These are phyloP conservation scores for Bathelium albidoporum DNA, from an alignment of 495 filamentous ascomycete species.

Conservation along the genomic window DNA sequence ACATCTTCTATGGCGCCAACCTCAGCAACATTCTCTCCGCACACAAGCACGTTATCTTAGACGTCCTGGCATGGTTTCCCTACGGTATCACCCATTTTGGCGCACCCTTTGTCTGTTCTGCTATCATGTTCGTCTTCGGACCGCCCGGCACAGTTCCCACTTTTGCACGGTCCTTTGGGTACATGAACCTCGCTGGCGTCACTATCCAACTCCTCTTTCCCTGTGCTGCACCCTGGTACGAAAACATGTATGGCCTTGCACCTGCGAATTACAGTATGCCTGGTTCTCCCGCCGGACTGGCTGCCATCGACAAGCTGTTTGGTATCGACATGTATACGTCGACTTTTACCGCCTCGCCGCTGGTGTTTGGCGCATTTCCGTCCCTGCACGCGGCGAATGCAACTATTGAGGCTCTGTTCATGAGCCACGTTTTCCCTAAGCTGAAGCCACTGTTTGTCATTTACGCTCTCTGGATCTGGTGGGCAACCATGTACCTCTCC, in stretches of 20 bases:
- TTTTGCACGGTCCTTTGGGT: conserved; percentile 78
- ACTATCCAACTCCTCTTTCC: conserved; percentile 79
- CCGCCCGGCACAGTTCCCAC: conserved; percentile 76
- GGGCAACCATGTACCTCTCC: conserved; percentile 96
- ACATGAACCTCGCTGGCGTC: conserved; percentile 81
- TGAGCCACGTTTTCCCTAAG: conserved; percentile 78
- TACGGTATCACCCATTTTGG: conserved; percentile 86
- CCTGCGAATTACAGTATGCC: conserved; percentile 86
- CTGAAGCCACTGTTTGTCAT: conserved; percentile 63
- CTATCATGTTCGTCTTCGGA: conserved; percentile 73
- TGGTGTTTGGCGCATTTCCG: conserved; percentile 92
- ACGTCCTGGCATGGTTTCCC: conserved; percentile 84
- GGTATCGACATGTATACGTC: conserved; percentile 89
- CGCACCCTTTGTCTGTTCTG: conserved; percentile 63
- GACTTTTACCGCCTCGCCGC: conserved; percentile 72
- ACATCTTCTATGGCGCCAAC: conserved; percentile 92
- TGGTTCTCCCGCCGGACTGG: conserved; percentile 78
- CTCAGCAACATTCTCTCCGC: conserved; percentile 90
- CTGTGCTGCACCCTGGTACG: conserved; percentile 90
- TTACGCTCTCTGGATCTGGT: conserved; percentile 89
- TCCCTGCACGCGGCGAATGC: conserved; percentile 80
- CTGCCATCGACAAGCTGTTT: conserved; percentile 77
- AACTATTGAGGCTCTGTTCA: conserved; percentile 82
- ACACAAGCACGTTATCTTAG: conserved; percentile 68
- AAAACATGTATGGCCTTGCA: conserved; percentile 75